These are phyloP conservation scores for Arabidopsis arenosa DNA, from an alignment of 345 rosid genomes.

Conservation along the genomic window DNA sequence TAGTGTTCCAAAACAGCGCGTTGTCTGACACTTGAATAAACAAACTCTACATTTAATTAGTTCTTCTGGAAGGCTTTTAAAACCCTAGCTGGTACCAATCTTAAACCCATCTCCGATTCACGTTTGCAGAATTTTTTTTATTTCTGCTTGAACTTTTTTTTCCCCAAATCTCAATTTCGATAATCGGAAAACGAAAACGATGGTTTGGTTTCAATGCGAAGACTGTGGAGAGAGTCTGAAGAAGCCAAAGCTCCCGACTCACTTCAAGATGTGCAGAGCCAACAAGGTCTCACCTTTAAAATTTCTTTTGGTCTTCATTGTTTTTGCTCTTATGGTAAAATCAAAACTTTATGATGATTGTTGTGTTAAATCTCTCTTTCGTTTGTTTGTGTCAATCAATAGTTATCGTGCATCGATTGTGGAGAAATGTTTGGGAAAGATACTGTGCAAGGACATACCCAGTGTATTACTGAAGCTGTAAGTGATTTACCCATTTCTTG, in stretches of 20 bases:
- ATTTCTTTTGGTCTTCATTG: background rate
- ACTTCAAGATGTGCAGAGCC: conserved; percentile 86
- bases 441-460: conserved; percentile 82
- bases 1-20: conserved; percentile 13
- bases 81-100: conserved; percentile 26
- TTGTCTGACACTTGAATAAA: conserved; percentile 5
- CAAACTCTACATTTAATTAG: background rate
- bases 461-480: conserved; percentile 90
- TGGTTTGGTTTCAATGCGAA: conserved; percentile 99
- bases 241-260: conserved; percentile 88
- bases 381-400: background rate
- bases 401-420: conserved; percentile 95
- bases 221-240: conserved; percentile 92
- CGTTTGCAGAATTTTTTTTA: background rate
- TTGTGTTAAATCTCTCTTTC: conserved; percentile 1
- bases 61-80: background rate
- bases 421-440: conserved; percentile 80
- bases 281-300: conserved; percentile 52
- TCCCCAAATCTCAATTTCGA: background rate
- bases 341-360: conserved; percentile 21
- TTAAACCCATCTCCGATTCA: conserved; percentile 28
- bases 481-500: conserved; percentile 27
- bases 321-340: background rate
- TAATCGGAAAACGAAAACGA: conserved; percentile 39
- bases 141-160: background rate